Evolutionary conservation across 2,329 filamentous ascomycete species (phyloP), one percentile per base, ranked within the genome.

Genomic region (Lecanosticta acicola): DNA sequence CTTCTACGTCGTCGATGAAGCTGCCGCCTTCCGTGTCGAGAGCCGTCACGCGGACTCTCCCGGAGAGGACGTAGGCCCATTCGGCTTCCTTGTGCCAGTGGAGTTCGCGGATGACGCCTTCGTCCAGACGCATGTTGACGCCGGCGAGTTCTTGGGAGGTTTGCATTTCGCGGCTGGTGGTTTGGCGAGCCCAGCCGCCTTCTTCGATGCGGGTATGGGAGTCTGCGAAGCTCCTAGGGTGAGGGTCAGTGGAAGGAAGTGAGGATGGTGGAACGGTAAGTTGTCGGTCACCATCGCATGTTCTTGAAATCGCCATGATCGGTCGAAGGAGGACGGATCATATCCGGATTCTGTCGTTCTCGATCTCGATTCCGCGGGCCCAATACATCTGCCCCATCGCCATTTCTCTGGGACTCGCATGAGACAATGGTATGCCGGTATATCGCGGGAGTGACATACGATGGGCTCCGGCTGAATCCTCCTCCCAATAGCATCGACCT

Each of bases 51-150:
- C 85, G 79, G 16, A 85, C 83, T 48, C 76, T 74, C 41, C 85
- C 85, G 42, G 52, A 48, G 0, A 88, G 75, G 2, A 88, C 80
- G 51, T 84, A 87, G 0, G 82, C 83, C 84, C 85, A 88, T 60
- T 89, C 85, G 32, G 83, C 84, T 63, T 87, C 82, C 57, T 85
- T 86, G 71, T 89, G 85, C 85, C 85, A 89, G 61, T 89, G 85
- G 7, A 89, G 72, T 63, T 89, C 85, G 20, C 85, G 81, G 56
- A 86, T 86, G 24, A 83, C 84, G 29, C 84, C 83, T 52, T 79
- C 69, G 32, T 83, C 84, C 2, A 89, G 77, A 9, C 84, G 78
- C 85, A 89, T 89, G 63, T 89, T 87, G 44, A 88, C 85, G 33
- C 81, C 80, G 2, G 85, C 85, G 36, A 89, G 75, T 61, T 87